phyloP scores from a whole-genome alignment of 306 rosid genomes.

The Rubus idaeus region DNA sequence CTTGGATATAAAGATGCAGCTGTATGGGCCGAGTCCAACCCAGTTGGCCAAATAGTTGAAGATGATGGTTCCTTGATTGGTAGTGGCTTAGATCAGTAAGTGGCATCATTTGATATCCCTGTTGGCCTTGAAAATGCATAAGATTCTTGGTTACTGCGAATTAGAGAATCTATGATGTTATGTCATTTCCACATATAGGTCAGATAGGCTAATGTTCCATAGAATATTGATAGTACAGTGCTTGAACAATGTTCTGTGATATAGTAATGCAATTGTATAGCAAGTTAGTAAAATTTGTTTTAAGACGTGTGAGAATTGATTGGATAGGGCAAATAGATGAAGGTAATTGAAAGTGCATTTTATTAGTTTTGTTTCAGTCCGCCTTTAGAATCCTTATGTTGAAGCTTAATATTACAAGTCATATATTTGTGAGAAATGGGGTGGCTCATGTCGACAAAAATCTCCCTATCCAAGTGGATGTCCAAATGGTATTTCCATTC shows the following conservation, averaged over 20 bases:
- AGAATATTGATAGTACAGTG: conserved; percentile 2
- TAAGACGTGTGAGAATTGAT: neutral
- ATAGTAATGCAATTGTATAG: conserved; percentile 17
- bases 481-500: no score
- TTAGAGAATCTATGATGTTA: conserved; percentile 26
- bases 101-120: neutral
- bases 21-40: conserved; percentile 81
- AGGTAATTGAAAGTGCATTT: neutral
- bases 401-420: no score
- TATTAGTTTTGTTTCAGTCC: neutral
- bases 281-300: conserved; percentile 10
- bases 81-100: conserved; percentile 30
- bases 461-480: no score
- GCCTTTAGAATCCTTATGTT: neutral
- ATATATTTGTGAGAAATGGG: no score
- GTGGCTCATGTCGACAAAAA: no score
- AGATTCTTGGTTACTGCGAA: neutral
- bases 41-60: conserved; percentile 55
- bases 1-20: conserved; percentile 84
- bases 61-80: conserved; percentile 39
- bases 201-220: neutral
- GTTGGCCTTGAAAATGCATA: conserved; percentile 22
- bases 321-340: neutral
- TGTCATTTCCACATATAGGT: conserved; percentile 22
- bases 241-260: neutral